Conservation (phyloP, 768 basidiomycete species). For the Leucocoprinus sp. region DNA sequence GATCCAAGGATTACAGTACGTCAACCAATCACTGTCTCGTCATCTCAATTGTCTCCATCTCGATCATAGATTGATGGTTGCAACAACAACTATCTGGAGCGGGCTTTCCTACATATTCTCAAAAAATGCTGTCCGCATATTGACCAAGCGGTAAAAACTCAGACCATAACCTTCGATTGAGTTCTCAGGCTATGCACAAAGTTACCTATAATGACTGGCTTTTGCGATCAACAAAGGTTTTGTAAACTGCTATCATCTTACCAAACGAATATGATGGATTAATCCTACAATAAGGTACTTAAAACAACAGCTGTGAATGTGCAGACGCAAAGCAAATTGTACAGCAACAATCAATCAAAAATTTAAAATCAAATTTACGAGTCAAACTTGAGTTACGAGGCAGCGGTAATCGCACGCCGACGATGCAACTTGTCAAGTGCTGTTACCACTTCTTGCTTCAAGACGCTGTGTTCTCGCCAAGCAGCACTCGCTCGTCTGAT, state of each 20-base stretch:
- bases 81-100: slow-evolving; percentile 86
- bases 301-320: not conserved
- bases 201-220: too few species aligned
- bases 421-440: slow-evolving; percentile 68
- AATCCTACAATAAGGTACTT: slow-evolving; percentile 16
- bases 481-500: slow-evolving; percentile 49
- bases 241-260: slow-evolving; percentile 8
- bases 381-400: slow-evolving; percentile 3
- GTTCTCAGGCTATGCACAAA: too few species aligned
- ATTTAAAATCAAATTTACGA: slow-evolving; percentile 2
- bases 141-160: slow-evolving; percentile 19
- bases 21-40: slow-evolving; percentile 12
- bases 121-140: slow-evolving; percentile 62
- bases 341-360: slow-evolving; percentile 7
- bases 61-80: slow-evolving; percentile 67
- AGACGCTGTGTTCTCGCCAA: slow-evolving; percentile 57
- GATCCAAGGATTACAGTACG: slow-evolving; percentile 71
- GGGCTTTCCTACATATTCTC: slow-evolving; percentile 77
- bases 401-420: slow-evolving; percentile 28
- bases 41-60: slow-evolving; percentile 8
- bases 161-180: not conserved
- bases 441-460: slow-evolving; percentile 51
- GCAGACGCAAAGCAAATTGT: slow-evolving; percentile 11
- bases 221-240: not conserved
- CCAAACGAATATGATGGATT: slow-evolving; percentile 8